Evolutionary conservation across 441 rosid species (phyloP).

Genomic region (Arabidopsis lyrata): DNA sequence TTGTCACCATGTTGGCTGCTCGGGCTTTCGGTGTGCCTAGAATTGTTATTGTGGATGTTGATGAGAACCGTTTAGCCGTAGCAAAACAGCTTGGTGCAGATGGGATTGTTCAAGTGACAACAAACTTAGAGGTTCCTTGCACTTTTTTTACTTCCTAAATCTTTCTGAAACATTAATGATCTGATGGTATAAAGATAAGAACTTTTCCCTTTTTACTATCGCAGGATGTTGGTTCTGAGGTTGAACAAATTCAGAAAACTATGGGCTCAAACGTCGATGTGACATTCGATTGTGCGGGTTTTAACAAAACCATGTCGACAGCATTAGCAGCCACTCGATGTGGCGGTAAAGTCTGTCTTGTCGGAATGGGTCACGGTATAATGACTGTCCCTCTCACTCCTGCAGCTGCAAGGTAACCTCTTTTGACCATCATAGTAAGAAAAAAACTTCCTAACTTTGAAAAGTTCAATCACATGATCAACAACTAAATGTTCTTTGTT

Average conservation of each 20-base stretch:
- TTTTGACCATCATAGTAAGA: conserved; percentile 9
- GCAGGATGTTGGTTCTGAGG: conserved; percentile 72
- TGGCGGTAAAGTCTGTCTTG: conserved; percentile 95
- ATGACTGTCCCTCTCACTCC: conserved; percentile 91
- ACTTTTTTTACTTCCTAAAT: background rate
- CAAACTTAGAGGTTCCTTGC: conserved; percentile 57
- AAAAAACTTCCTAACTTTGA: background rate
- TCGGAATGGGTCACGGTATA: conserved; percentile 86
- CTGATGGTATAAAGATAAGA: background rate
- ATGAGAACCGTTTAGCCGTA: conserved; percentile 75
- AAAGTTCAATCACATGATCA: background rate
- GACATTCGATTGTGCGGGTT: conserved; percentile 87
- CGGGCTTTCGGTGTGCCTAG: conserved; percentile 93
- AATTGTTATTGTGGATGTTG: conserved; percentile 79
- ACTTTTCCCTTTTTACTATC: background rate
- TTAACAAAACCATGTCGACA: conserved; percentile 86
- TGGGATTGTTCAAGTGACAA: conserved; percentile 68
- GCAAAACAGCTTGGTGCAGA: conserved; percentile 86
- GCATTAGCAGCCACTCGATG: conserved; percentile 71
- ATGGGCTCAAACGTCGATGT: conserved; percentile 71
- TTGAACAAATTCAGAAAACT: conserved; percentile 60
- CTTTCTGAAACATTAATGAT: background rate
- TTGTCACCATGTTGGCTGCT: conserved; percentile 80
- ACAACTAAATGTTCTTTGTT: background rate
- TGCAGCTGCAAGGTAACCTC: conserved; percentile 80